Evolutionary conservation across 192 early-diverging fungal species (phyloP).

Genomic region (Backusella psychrophila): DNA sequence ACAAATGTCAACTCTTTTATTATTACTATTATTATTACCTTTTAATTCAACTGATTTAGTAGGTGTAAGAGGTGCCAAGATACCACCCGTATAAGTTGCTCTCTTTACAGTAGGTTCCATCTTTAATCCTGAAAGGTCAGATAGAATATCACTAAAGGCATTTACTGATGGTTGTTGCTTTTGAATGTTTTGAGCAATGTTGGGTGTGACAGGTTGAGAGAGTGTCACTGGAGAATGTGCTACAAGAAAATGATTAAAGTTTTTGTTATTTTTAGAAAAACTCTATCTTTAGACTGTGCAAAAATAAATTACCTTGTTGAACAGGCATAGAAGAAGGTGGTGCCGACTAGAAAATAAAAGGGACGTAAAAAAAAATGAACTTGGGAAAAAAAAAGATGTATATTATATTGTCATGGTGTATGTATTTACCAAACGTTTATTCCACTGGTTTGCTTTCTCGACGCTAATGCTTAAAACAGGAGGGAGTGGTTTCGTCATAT

Average conservation of each 20-base stretch:
- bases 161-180: not conserved
- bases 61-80: not conserved
- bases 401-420: not conserved
- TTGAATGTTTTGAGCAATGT: not conserved
- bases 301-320: slow-evolving; percentile 1
- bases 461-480: slow-evolving; percentile 2
- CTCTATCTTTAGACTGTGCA: not conserved
- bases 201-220: not conserved
- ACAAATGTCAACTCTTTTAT: no score
- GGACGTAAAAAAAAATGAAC: not conserved
- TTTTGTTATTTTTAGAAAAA: not conserved
- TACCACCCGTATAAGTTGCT: not conserved
- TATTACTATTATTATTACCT: not conserved
- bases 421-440: not conserved
- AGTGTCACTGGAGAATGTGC: not conserved
- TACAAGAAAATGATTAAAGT: not conserved
- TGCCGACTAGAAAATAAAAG: not conserved
- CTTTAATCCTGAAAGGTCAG: not conserved
- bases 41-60: not conserved
- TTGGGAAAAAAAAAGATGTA: not conserved
- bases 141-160: not conserved
- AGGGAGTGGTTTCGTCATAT: not conserved
- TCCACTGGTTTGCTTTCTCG: not conserved
- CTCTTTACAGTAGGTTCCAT: not conserved
- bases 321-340: not conserved